These are phyloP conservation scores for Dissophora ornata DNA, from an alignment of 192 early-diverging fungal species.

Conservation along the genomic window DNA sequence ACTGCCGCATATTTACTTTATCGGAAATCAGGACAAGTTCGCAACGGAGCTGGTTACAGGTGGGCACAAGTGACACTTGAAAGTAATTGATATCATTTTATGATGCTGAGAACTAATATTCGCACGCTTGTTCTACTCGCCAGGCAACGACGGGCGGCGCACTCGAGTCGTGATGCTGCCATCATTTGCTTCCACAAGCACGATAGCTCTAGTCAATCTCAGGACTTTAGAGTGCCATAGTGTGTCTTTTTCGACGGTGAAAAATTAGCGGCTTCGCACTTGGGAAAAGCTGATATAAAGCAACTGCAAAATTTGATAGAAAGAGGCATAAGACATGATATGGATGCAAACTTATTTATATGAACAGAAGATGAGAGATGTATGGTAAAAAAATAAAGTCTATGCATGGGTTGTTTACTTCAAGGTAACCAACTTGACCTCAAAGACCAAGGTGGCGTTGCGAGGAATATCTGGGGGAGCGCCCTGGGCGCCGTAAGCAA, in stretches of 20 bases:
- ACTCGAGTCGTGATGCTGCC: slow-evolving; percentile 84
- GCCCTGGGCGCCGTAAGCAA: slow-evolving; percentile 80
- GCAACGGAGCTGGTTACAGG: slow-evolving; percentile 66
- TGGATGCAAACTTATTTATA: not conserved
- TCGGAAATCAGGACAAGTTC: slow-evolving; percentile 88
- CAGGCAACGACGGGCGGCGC: slow-evolving; percentile 65
- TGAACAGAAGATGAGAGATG: too few relatives aligned
- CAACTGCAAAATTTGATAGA: too few relatives aligned
- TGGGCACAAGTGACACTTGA: slow-evolving; percentile 11
- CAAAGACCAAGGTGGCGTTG: slow-evolving; percentile 92
- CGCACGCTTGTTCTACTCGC: too few relatives aligned
- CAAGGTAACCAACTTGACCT: slow-evolving; percentile 84
- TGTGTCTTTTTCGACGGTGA: slow-evolving; percentile 48
- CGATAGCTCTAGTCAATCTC: slow-evolving; percentile 84
- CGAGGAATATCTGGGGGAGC: slow-evolving; percentile 94
- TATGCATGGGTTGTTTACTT: slow-evolving; percentile 58
- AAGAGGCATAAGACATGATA: not conserved
- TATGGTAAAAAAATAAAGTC: not conserved
- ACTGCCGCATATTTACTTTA: slow-evolving; percentile 87
- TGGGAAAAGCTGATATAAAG: too few relatives aligned
- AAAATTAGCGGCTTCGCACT: too few relatives aligned
- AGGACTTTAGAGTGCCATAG: slow-evolving; percentile 69
- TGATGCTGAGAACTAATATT: too few relatives aligned
- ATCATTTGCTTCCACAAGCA: slow-evolving; percentile 72
- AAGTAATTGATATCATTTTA: too few relatives aligned